phyloP scores from a whole-genome alignment of 805 yeast species.

The Wickerhamomyces canadensis region DNA sequence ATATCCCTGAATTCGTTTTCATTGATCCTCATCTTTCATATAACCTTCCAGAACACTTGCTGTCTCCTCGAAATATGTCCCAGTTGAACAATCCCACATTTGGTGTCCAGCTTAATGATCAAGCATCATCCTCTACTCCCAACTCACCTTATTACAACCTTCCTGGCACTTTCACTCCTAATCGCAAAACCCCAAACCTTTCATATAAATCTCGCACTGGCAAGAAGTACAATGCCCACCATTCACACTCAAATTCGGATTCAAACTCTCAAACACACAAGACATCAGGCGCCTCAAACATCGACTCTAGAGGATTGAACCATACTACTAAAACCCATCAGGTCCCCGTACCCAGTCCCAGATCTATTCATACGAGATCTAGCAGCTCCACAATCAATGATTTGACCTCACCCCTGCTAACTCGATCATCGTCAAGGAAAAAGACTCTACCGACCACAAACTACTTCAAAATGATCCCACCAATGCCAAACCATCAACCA shows the following conservation, averaged over 20 bases:
- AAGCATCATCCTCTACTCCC: background rate
- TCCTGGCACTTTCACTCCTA: constrained; percentile 8
- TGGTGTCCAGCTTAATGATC: background rate
- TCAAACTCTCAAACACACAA: no score
- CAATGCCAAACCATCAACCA: constrained; percentile 16
- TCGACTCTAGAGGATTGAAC: background rate
- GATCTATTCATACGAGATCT: constrained; percentile 7
- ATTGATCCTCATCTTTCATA: background rate
- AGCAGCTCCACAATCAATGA: background rate
- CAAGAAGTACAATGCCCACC: no score
- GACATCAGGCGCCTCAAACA: background rate
- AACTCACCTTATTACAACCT: constrained; percentile 1
- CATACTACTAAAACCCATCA: background rate
- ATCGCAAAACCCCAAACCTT: background rate
- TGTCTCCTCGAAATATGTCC: constrained; percentile 1
- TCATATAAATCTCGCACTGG: background rate
- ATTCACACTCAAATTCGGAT: background rate
- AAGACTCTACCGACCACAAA: constrained; percentile 12
- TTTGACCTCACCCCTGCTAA: background rate
- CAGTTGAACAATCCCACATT: constrained; percentile 1
- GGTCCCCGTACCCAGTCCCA: background rate
- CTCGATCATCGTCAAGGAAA: constrained; percentile 1
- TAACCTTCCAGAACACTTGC: no score
- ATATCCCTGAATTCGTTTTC: background rate
- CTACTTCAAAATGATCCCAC: constrained; percentile 25